Conservation (phyloP, 768 basidiomycete genomes). For the Pleurotus salmoneostramineus region DNA sequence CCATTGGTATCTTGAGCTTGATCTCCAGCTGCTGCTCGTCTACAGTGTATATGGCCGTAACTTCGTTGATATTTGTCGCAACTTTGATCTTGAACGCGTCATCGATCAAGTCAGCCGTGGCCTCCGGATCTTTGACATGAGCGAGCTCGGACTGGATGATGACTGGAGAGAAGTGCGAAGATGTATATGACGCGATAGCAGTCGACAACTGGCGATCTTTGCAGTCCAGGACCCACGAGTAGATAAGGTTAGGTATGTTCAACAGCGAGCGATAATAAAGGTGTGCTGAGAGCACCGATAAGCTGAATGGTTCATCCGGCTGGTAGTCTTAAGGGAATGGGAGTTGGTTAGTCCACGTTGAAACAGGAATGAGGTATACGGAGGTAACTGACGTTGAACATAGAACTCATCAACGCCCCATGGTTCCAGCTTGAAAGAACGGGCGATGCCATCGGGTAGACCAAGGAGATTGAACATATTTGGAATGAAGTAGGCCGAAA, state of each 20-base stretch:
- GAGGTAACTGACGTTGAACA: conserved; percentile 52
- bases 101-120: conserved; percentile 55
- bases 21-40: conserved; percentile 96
- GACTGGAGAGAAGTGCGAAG: conserved; percentile 83
- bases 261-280: conserved; percentile 86
- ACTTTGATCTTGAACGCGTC: conserved; percentile 84
- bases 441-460: conserved; percentile 60
- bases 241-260: conserved; percentile 79
- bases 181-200: conserved; percentile 74
- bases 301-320: conserved; percentile 41
- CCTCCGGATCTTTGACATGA: conserved; percentile 56
- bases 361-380: too few relatives aligned
- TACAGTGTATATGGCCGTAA: conserved; percentile 78
- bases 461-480: conserved; percentile 62
- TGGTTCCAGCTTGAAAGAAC: conserved; percentile 73
- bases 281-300: conserved; percentile 76
- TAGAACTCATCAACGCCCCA: conserved; percentile 87
- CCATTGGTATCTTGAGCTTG: conserved; percentile 75
- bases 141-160: conserved; percentile 83
- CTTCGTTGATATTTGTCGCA: conserved; percentile 68
- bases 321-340: conserved; percentile 46
- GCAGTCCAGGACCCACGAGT: conserved; percentile 81
- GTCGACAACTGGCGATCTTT: conserved; percentile 87
- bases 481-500: conserved; percentile 66
- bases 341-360: too few relatives aligned